These are phyloP conservation scores for Agrocybe pediades DNA, from an alignment of 768 basidiomycete genomes.

Conservation along the genomic window DNA sequence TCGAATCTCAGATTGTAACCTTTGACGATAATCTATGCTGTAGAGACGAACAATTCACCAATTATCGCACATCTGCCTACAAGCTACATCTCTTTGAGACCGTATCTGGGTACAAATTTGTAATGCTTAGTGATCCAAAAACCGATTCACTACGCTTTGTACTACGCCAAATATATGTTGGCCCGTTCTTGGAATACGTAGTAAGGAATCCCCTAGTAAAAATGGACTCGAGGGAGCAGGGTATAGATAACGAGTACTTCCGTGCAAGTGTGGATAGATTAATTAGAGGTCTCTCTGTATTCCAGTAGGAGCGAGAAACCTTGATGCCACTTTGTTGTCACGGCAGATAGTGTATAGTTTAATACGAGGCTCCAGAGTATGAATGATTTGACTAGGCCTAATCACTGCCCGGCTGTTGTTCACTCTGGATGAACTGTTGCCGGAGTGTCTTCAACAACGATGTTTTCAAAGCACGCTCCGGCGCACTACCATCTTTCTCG, in stretches of 20 bases:
- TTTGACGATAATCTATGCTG: conserved; percentile 2
- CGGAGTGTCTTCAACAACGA: conserved; percentile 84
- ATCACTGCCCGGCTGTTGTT: conserved; percentile 29
- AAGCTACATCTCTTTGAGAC: conserved; percentile 94
- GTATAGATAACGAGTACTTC: conserved; percentile 94
- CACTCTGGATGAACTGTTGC: conserved; percentile 70
- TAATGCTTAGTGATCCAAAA: conserved; percentile 88
- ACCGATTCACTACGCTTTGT: conserved; percentile 82
- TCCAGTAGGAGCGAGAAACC: conserved; percentile 25
- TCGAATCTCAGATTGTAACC: not conserved
- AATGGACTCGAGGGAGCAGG: conserved; percentile 81
- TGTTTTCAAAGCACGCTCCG: conserved; percentile 82
- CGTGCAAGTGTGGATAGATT: conserved; percentile 78
- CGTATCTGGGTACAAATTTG: conserved; percentile 89
- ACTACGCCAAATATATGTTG: conserved; percentile 88
- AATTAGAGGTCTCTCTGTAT: conserved; percentile 58
- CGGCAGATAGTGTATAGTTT: not conserved
- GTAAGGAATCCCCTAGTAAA: conserved; percentile 87
- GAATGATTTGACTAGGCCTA: not conserved
- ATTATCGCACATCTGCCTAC: conserved; percentile 90
- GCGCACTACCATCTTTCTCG: conserved; percentile 62
- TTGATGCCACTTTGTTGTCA: conserved; percentile 1
- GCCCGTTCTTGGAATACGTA: conserved; percentile 92
- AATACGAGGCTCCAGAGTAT: not conserved
- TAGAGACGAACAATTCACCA: conserved; percentile 90